Percentiles rank a stretch among this genome's conserved stretches.
phyloP scores from a whole-genome alignment of 2,329 filamentous ascomycete genomes.

The Penicillium sp. region DNA sequence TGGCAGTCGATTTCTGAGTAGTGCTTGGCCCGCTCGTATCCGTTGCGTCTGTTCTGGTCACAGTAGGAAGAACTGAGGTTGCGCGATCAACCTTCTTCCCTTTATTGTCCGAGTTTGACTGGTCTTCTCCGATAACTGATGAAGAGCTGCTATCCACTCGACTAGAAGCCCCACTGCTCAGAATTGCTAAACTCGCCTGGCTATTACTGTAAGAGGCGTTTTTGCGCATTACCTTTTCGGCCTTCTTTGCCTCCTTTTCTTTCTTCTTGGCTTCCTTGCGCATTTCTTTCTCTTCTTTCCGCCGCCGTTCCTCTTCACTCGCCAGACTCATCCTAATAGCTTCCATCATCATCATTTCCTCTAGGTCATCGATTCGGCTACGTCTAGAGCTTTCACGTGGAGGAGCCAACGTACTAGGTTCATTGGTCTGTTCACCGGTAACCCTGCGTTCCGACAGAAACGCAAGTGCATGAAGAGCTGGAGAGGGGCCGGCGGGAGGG shows the following conservation, averaged over 20 bases:
- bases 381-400: slow-evolving; percentile 53
- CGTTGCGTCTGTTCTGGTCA: not conserved
- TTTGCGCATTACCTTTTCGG: slow-evolving; percentile 64
- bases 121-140: slow-evolving; percentile 35
- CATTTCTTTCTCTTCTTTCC: slow-evolving; percentile 74
- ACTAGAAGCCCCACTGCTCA: slow-evolving; percentile 36
- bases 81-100: slow-evolving; percentile 66
- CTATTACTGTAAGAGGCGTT: slow-evolving; percentile 50
- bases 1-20: slow-evolving; percentile 1
- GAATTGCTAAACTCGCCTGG: slow-evolving; percentile 62
- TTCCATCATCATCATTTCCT: slow-evolving; percentile 98
- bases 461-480: slow-evolving; percentile 44
- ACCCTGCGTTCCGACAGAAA: slow-evolving; percentile 44
- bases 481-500: slow-evolving; percentile 25
- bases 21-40: not conserved
- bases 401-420: slow-evolving; percentile 35
- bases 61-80: slow-evolving; percentile 18
- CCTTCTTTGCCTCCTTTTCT: slow-evolving; percentile 80
- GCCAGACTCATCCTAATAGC: slow-evolving; percentile 88
- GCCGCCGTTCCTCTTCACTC: slow-evolving; percentile 87
- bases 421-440: slow-evolving; percentile 23
- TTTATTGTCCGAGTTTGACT: slow-evolving; percentile 55
- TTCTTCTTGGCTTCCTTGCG: slow-evolving; percentile 79
- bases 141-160: slow-evolving; percentile 35
- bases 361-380: slow-evolving; percentile 75